Conservation (phyloP, 306 rosid species). For the Medicago arabica region DNA sequence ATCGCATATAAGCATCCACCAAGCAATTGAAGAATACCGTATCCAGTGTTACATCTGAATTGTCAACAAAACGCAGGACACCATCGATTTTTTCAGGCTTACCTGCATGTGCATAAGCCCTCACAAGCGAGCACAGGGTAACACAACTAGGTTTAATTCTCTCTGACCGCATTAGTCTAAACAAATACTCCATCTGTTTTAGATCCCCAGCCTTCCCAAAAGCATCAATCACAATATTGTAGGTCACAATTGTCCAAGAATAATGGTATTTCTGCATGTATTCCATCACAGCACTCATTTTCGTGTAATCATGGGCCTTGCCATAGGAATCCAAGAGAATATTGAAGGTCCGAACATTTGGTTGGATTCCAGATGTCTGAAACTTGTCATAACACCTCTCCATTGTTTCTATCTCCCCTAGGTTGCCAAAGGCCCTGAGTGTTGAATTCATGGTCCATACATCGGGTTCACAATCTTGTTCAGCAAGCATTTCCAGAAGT, state of each 20-base stretch:
- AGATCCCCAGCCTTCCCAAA: slow-evolving; percentile 94
- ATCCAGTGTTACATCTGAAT: slow-evolving; percentile 76
- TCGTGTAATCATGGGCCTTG: slow-evolving; percentile 64
- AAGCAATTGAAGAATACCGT: slow-evolving; percentile 82
- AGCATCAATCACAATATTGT: slow-evolving; percentile 87
- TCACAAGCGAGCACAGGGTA: slow-evolving; percentile 84
- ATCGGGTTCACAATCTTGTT: slow-evolving; percentile 72
- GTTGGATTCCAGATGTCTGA: slow-evolving; percentile 85
- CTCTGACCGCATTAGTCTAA: slow-evolving; percentile 89
- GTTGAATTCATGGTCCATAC: slow-evolving; percentile 98
- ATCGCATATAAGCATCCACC: slow-evolving; percentile 83
- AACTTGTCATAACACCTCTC: slow-evolving; percentile 89
- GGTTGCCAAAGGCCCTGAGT: slow-evolving; percentile 84
- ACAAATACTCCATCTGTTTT: slow-evolving; percentile 90
- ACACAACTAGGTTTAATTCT: slow-evolving; percentile 93
- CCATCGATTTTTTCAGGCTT: slow-evolving; percentile 73
- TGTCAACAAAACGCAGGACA: slow-evolving; percentile 73
- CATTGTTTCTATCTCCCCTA: slow-evolving; percentile 88
- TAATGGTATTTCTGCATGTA: slow-evolving; percentile 93
- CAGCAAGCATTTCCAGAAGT: slow-evolving; percentile 78
- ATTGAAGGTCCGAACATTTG: slow-evolving; percentile 85
- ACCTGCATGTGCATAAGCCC: slow-evolving; percentile 81
- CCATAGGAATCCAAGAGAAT: slow-evolving; percentile 86
- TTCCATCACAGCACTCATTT: slow-evolving; percentile 93
- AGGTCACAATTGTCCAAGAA: slow-evolving; percentile 91